phyloP scores from a whole-genome alignment of 1,284 basidiomycete genomes.

The Irpex rosettiformis region DNA sequence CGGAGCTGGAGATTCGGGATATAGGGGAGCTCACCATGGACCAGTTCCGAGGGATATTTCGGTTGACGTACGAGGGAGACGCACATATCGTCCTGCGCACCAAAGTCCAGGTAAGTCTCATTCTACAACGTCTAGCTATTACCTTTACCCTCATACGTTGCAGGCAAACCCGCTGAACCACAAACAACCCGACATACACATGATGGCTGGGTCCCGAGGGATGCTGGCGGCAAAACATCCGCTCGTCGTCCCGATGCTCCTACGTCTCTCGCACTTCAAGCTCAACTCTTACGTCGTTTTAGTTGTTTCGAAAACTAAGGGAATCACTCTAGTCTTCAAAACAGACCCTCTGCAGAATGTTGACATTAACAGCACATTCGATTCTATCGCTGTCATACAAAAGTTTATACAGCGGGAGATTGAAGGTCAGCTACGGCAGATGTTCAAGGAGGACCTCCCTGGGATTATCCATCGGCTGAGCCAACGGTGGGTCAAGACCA shows the following conservation, averaged over 20 bases:
- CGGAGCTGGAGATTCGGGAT: conserved; percentile 95
- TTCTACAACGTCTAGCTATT: not conserved
- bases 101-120: conserved; percentile 79
- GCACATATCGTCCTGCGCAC: conserved; percentile 95
- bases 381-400: conserved; percentile 96
- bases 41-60: conserved; percentile 96
- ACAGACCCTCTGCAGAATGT: conserved; percentile 98
- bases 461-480: conserved; percentile 95
- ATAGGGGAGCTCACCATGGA: conserved; percentile 96
- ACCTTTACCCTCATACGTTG: not conserved
- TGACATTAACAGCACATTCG: conserved; percentile 96
- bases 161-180: conserved; percentile 95
- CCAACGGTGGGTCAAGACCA: conserved; percentile 91
- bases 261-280: conserved; percentile 92
- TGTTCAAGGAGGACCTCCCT: conserved; percentile 97
- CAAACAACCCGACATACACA: conserved; percentile 79
- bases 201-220: conserved; percentile 71
- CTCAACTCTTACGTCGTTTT: conserved; percentile 96
- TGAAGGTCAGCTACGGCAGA: conserved; percentile 93
- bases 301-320: conserved; percentile 95
- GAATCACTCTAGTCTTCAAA: conserved; percentile 99
- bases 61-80: conserved; percentile 93
- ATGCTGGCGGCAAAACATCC: conserved; percentile 93
- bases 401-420: conserved; percentile 97
- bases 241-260: conserved; percentile 95